Percentiles rank a stretch among this genome's conserved stretches.
Conservation (phyloP, 345 rosid genomes). For the Cardiospermum halicacabum region DNA sequence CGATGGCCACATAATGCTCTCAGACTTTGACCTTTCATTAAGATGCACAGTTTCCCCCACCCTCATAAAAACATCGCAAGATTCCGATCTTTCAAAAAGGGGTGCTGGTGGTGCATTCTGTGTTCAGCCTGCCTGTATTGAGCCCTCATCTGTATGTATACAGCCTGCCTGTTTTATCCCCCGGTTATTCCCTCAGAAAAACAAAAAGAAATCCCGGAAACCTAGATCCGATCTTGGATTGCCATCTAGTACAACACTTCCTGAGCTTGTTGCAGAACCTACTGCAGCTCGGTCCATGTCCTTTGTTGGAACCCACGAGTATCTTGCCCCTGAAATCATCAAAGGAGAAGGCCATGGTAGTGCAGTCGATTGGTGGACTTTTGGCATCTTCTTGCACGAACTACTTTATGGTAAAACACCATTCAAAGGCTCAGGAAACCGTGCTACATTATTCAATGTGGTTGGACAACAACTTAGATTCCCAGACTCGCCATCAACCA, state of each 20-base stretch:
- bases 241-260: slow-evolving; percentile 50
- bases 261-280: slow-evolving; percentile 93
- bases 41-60: slow-evolving; percentile 92
- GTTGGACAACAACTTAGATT: slow-evolving; percentile 90
- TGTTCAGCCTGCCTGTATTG: slow-evolving; percentile 87
- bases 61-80: slow-evolving; percentile 51
- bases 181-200: slow-evolving; percentile 67
- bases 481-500: slow-evolving; percentile 85
- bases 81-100: slow-evolving; percentile 70
- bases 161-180: slow-evolving; percentile 91
- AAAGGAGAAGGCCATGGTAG: slow-evolving; percentile 99
- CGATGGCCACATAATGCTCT: slow-evolving; percentile 98
- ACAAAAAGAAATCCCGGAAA: slow-evolving; percentile 68
- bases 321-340: slow-evolving; percentile 91
- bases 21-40: slow-evolving; percentile 94
- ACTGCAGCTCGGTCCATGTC: slow-evolving; percentile 96
- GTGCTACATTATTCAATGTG: slow-evolving; percentile 88
- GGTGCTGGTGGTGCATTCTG: slow-evolving; percentile 62
- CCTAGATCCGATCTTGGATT: slow-evolving; percentile 47
- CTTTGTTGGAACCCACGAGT: slow-evolving; percentile 97
- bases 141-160: slow-evolving; percentile 81
- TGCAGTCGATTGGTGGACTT: slow-evolving; percentile 99
- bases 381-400: slow-evolving; percentile 91
- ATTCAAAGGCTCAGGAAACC: slow-evolving; percentile 90
- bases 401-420: slow-evolving; percentile 86